Conservation (phyloP, 495 filamentous ascomycete species). For the Echria macrotheca region DNA sequence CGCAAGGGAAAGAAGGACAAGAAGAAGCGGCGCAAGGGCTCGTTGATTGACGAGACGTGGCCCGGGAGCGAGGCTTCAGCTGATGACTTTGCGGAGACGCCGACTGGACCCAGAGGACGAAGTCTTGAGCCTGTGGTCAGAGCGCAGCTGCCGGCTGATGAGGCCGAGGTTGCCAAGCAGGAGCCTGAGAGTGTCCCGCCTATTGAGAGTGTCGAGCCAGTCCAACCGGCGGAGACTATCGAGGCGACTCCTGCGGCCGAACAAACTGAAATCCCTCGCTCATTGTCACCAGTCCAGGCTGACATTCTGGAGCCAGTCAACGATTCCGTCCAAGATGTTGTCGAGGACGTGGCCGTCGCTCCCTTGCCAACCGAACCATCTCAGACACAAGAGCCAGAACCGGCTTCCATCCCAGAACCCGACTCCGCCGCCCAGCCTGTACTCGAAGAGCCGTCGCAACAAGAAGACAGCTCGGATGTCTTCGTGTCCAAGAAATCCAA, state of each 20-base stretch:
- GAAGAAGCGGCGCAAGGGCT: conserved; percentile 18
- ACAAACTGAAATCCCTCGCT: not conserved
- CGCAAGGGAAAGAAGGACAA: conserved; percentile 28
- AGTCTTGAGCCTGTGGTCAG: too few relatives aligned
- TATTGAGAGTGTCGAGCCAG: too few relatives aligned
- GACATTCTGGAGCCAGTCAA: not conserved
- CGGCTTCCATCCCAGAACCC: not conserved
- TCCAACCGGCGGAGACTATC: too few relatives aligned
- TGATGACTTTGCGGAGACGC: not conserved
- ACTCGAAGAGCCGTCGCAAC: not conserved
- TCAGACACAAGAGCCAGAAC: not conserved
- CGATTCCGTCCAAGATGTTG: not conserved
- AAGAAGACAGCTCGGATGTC: not conserved
- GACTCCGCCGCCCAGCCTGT: not conserved
- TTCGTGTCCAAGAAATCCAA: conserved; percentile 23
- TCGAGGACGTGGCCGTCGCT: not conserved
- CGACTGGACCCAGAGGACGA: too few relatives aligned
- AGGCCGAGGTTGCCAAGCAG: too few relatives aligned
- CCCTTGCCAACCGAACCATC: not conserved
- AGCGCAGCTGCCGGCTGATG: too few relatives aligned
- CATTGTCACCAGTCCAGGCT: not conserved
- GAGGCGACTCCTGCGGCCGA: not conserved
- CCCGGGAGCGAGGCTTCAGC: conserved; percentile 9
- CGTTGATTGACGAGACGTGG: conserved; percentile 15
- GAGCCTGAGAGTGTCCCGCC: too few relatives aligned